phyloP scores from a whole-genome alignment of 2,329 filamentous ascomycete genomes.

The Colletotrichum abscissum region DNA sequence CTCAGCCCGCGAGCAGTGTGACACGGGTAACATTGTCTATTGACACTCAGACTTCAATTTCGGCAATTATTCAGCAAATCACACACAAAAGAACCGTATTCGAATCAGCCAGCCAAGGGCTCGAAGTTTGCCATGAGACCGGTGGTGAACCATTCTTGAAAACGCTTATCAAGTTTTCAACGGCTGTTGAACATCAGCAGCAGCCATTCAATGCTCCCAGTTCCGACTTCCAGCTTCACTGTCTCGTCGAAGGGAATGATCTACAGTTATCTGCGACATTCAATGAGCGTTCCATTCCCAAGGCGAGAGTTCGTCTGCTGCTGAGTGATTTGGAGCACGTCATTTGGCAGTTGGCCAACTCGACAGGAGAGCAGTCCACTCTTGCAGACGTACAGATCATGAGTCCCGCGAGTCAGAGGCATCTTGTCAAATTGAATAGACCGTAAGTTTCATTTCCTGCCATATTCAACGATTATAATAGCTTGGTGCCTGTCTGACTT shows the following conservation, averaged over 20 bases:
- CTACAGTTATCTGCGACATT: not conserved
- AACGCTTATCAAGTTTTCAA: not conserved
- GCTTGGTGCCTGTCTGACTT: not conserved
- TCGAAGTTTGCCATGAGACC: too few species aligned
- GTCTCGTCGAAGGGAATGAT: not conserved
- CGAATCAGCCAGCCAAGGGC: not conserved
- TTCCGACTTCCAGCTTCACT: not conserved
- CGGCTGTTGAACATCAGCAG: too few species aligned
- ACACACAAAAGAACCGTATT: not conserved
- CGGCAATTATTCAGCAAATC: not conserved
- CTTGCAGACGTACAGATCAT: not conserved
- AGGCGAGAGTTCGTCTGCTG: not conserved
- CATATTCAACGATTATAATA: too few species aligned
- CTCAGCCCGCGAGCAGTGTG: too few species aligned
- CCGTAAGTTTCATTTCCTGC: not conserved
- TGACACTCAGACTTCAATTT: not conserved
- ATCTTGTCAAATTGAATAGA: conserved; percentile 11
- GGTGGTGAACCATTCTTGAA: not conserved
- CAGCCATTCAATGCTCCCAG: not conserved
- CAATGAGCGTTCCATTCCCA: not conserved
- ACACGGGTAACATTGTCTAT: not conserved
- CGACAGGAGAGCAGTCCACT: not conserved
- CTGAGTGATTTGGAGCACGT: conserved; percentile 13
- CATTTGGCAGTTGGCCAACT: conserved; percentile 4
- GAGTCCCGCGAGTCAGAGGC: conserved; percentile 7